These are phyloP conservation scores for Ambrosiella beaveri DNA, from an alignment of 2,329 filamentous ascomycete species.

Conservation along the genomic window DNA sequence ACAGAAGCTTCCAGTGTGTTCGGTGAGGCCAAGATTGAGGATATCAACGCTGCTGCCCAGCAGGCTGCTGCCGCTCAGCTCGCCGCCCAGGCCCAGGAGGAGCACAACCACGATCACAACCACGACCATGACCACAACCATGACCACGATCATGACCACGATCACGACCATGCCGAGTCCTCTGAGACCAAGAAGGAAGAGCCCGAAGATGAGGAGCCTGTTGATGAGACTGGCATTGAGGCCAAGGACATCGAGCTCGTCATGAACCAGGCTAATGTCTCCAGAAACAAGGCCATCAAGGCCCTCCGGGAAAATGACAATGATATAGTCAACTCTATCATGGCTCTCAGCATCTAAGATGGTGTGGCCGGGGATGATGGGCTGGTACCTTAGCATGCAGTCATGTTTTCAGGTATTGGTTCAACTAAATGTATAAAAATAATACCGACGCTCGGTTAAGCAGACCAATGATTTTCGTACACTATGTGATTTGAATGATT, in stretches of 20 bases:
- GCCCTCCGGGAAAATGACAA: constrained; percentile 98
- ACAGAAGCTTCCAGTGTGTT: constrained; percentile 53
- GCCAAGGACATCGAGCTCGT: constrained; percentile 99
- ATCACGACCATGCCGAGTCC: constrained; percentile 64
- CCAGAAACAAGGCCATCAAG: constrained; percentile 96
- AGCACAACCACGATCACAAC: constrained; percentile 55
- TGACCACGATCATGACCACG: constrained; percentile 47
- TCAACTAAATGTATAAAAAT: constrained; percentile 2
- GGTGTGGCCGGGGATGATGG: not conserved
- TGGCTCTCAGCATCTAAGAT: constrained; percentile 72
- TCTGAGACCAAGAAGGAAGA: constrained; percentile 76
- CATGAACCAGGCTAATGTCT: constrained; percentile 94
- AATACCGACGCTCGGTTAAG: not conserved
- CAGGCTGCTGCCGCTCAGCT: constrained; percentile 91
- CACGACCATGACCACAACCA: constrained; percentile 59
- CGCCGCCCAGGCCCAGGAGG: constrained; percentile 50
- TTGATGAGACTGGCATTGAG: constrained; percentile 85
- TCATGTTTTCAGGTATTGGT: not conserved
- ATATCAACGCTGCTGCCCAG: constrained; percentile 96
- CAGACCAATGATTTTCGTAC: not conserved
- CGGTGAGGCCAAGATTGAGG: constrained; percentile 99
- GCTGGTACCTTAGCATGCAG: not conserved
- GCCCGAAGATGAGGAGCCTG: constrained; percentile 86
- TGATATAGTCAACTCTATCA: constrained; percentile 99
- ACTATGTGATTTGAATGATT: not conserved